Conservation (phyloP, 2,329 filamentous ascomycete genomes). For the Phaeosphaeriaceae sp. region DNA sequence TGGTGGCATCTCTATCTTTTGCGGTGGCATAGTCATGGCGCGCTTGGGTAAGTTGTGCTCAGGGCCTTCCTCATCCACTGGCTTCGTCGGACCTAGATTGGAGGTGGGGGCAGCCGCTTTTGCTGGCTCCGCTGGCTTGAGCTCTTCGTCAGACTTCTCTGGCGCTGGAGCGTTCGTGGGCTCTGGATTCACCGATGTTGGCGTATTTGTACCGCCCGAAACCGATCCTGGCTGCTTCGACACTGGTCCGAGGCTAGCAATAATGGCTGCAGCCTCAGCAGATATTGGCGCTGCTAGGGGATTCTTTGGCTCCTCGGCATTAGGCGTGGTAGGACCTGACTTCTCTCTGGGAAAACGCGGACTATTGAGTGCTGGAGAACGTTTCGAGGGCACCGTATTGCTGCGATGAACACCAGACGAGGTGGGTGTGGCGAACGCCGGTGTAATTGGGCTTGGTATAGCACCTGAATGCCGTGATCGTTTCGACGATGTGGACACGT, state of each 20-base stretch:
- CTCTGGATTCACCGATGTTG: conserved; percentile 3
- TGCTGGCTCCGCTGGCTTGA: background rate
- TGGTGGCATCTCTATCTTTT: conserved; percentile 35
- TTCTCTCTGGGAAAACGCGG: conserved; percentile 48
- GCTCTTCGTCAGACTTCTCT: background rate
- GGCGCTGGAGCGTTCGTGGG: conserved; percentile 7
- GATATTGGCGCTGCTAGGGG: conserved; percentile 24
- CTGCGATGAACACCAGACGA: conserved; percentile 72
- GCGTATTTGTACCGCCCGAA: conserved; percentile 1
- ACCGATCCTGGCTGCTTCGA: conserved; percentile 6
- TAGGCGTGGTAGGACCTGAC: conserved; percentile 61
- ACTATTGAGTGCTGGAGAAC: conserved; percentile 71
- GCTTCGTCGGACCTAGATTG: conserved; percentile 7
- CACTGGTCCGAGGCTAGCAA: conserved; percentile 15
- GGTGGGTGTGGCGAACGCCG: conserved; percentile 46
- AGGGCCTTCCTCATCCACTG: conserved; percentile 9
- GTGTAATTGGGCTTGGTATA: conserved; percentile 66
- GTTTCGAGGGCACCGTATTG: conserved; percentile 93
- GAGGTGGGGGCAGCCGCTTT: background rate
- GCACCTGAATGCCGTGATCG: conserved; percentile 79
- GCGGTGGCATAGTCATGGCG: conserved; percentile 27
- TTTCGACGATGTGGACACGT: conserved; percentile 91
- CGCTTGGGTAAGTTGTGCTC: conserved; percentile 17
- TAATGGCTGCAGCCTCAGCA: conserved; percentile 16
- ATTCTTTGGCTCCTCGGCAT: conserved; percentile 35